Evolutionary conservation across 2,329 filamentous ascomycete species (phyloP), one percentile per base, ranked within the genome.

Genomic region (Aspergillus niger): DNA sequence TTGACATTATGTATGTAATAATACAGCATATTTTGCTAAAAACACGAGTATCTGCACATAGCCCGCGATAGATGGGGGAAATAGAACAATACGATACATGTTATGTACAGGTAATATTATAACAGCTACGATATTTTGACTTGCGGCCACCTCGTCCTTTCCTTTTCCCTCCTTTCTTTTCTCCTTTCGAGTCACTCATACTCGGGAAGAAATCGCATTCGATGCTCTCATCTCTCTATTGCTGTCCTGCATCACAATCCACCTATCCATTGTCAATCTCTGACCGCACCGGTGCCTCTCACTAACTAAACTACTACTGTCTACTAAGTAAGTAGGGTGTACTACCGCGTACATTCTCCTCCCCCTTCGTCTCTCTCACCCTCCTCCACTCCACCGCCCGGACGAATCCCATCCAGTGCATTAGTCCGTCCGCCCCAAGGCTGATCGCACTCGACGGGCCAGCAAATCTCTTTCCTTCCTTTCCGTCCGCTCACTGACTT

Each of bases 381-480:
- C 20, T 52, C 51, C 20, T 56, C 43, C 48, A 51, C 55, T 44
- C 50, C 53, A 64, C 58, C 59, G 57, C 62, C 58, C 60, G 56
- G 50, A 39, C 51, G 51, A 65, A 54, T 53, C 49, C 57, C 44
- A 47, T 61, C 49, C 60, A 41, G 52, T 63, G 58, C 62, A 63
- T 58, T 63, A 64, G 60, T 56, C 53, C 59, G 39, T 59, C 56
- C 57, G 44, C 59, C 58, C 61, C 55, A 43, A 58, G 58, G 59
- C 50, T 66, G 64, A 66, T 66, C 64, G 38, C 43, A 32, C 56
- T 59, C 32, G 51, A 59, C 57, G 44, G 47, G 43, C 60, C 57
- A 63, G 56, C 61, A 60, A 63, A 64, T 64, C 63, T 64, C 63
- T 64, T 61, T 57, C 51, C 57, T 54, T 58, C 17, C 47, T 52